Evolutionary conservation across 768 basidiomycete genomes (phyloP), one percentile per base, ranked within the genome.

Genomic region (Serpula lacrymans): DNA sequence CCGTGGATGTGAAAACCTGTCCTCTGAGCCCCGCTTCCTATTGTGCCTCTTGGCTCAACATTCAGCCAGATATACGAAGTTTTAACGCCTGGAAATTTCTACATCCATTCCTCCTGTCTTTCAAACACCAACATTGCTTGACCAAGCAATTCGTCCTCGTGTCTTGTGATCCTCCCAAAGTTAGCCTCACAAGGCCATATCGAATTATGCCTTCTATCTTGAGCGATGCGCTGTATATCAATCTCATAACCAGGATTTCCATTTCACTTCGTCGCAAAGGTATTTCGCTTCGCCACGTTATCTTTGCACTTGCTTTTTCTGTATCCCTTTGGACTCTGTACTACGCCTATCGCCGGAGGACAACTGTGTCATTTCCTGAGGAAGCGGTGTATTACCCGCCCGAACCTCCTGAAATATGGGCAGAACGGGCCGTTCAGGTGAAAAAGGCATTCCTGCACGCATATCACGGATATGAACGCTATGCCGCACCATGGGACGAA

Each of bases 401-500:
- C 3, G 61, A 55, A 11, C 53, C 69, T 6, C 54, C 67, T 1
- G 48, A 58, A 4, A 54, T 63, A 2, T 85, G 84, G 82, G 62
- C 64, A 12, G 59, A 63, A 10, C 64, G 78, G 23, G 81, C 84
- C 0, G 58, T 62, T 5, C 64, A 71, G 39, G 84, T 88, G 21
- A 81, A 74, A 54, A 41, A 63, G 8, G 81, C 84, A 0, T 87
- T 84, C 57, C 37, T 70, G 37, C 81, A 85, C 57, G 84, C 84
- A 0, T 88, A 88, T 50, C 63, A 65, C 20, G 80, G 77, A 7
- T 88, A 88, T 51, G 74, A 81, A 50, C 54, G 54, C 13, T 70
- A 77, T 48, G 84, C 85, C 2, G 69, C 70, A 1, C 78, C 81
- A 6, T 67, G 71, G 31, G 86, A 88, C 37, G 84, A 88, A 52